Conservation (phyloP, 2,329 filamentous ascomycete species). For the Ophiostoma triangulosporum region DNA sequence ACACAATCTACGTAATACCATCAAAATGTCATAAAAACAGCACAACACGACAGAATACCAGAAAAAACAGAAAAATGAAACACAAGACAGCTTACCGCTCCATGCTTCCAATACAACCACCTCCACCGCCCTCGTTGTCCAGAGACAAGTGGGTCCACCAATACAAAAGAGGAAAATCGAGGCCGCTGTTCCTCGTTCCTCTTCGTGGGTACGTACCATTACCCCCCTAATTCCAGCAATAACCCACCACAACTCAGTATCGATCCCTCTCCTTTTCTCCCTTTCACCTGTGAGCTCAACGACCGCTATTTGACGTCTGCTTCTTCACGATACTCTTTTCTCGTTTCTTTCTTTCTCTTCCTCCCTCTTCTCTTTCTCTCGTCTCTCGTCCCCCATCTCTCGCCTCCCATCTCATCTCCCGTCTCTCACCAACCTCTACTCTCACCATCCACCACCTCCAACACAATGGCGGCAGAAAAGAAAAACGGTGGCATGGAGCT, state of each 20-base stretch:
- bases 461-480: conserved; percentile 7
- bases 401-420: neutral
- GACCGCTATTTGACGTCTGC: neutral
- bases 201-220: neutral
- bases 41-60: neutral
- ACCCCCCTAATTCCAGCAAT: neutral
- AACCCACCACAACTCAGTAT: no score
- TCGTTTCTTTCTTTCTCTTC: neutral
- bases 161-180: neutral
- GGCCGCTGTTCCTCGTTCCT: neutral
- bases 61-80: no score
- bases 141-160: neutral
- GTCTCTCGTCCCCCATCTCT: neutral
- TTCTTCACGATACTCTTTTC: no score
- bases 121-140: neutral
- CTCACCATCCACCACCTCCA: neutral
- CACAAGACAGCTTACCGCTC: neutral
- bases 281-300: neutral
- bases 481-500: conserved; percentile 33
- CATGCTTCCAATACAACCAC: neutral
- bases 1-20: neutral
- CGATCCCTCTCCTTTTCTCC: neutral
- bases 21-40: neutral
- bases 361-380: neutral
- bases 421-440: neutral